Evolutionary conservation across 306 rosid species (phyloP), one percentile per base, ranked within the genome.

Genomic region (Cucurbita ficifolia): DNA sequence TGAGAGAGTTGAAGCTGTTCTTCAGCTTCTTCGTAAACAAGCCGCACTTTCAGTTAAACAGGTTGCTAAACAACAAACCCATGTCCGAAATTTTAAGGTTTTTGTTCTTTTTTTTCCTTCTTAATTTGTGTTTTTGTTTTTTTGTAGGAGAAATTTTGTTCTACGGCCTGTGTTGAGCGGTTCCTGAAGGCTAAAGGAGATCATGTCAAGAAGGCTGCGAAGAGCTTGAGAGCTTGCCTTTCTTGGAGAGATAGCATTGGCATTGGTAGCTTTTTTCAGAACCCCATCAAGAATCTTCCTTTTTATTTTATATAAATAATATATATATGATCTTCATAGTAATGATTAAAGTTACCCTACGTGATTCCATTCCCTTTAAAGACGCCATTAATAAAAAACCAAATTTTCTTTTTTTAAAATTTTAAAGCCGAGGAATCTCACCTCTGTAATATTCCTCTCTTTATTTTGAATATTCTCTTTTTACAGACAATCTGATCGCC

Each of bases 171-270:
- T 74, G 91, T 89, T 22, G 86, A 88, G 77, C 86, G 97, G 83
- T 91, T 95, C 82, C 73, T 95, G 82, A 89, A 84, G 73, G 83
- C 88, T 0, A 95, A 91, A 58, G 99, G 97, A 10, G 97, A 84
- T 16, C 88, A 77, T 75, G 99, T 95, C 65, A 95, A 91, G 87
- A 95, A 87, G 79, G 91, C 97, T 40, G 91, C 88, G 4, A 95
- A 91, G 88, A 88, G 85, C 76, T 88, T 95, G 19, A 85, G 90
- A 70, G 86, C 97, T 62, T 95, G 97, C 57, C 96, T 95, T 84
- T 87, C 96, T 72, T 95, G 99, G 99, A 91, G 99, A 86, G 92
- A 91, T 21, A 89, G 10, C 72, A 76, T 87, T 12, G 95, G 91
- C 71, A 89, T 83, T 58, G 97, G 99, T 95, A 81, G 17, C 14